These are phyloP conservation scores for Fusarium ramigenum DNA, from an alignment of 2,329 filamentous ascomycete species.

Conservation along the genomic window DNA sequence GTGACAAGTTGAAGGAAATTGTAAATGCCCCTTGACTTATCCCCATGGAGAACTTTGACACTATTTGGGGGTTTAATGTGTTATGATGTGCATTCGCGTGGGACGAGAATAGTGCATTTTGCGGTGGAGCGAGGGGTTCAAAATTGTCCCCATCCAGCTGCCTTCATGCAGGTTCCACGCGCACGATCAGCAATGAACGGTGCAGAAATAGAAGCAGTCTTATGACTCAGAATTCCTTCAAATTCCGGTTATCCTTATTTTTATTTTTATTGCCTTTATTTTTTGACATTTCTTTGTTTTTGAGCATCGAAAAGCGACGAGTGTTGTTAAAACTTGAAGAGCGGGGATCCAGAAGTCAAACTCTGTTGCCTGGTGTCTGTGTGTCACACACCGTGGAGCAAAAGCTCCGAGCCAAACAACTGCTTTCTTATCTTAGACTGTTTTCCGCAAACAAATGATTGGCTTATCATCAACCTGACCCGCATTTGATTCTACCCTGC, in stretches of 20 bases:
- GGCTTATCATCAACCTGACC: no score
- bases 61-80: no score
- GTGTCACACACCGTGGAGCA: not conserved
- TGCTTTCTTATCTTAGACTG: not conserved
- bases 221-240: not conserved
- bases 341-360: not conserved
- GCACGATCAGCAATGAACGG: not conserved
- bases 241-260: no score
- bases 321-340: not conserved
- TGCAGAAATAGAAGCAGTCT: not conserved
- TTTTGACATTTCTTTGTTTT: no score
- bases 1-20: accelerated
- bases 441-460: not conserved
- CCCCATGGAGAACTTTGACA: not conserved
- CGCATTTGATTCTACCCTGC: not conserved
- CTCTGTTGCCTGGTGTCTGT: not conserved
- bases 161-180: not conserved
- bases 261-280: no score
- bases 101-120: not conserved
- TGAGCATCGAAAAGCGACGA: no score
- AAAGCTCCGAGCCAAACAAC: not conserved
- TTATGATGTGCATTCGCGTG: not conserved
- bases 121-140: not conserved
- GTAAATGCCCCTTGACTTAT: accelerated
- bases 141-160: not conserved